Evolutionary conservation across 1,139 yeast genomes (phyloP), one percentile per base, ranked within the genome.

Genomic region (Arxiozyma heterogenica): DNA sequence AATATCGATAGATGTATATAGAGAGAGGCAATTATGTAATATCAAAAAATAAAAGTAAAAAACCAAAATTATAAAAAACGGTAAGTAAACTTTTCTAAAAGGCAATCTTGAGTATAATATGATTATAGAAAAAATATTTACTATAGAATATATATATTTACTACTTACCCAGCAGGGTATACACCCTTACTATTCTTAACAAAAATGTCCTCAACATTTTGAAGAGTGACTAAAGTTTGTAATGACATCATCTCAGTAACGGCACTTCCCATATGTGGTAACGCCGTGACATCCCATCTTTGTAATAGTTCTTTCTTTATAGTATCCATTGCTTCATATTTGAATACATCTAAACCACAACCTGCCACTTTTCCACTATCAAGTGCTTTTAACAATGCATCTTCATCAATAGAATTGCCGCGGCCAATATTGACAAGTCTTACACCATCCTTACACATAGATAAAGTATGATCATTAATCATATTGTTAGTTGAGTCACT

Each of bases 321-420:
- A 17, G 49, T 47, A 0, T 57, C 53, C 3, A 54, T 53, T 3
- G 91, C 91, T 68, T 89, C 96, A 44, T 78, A 68, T 61, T 82
- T 86, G 69, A 75, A 87, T 5, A 89, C 96, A 64, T 89, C 96
- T 48, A 88, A 72, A 0, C 96, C 97, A 18, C 84, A 93, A 64
- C 84, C 80, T 23, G 77, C 69, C 3, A 90, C 76, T 56, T 84
- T 82, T 1, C 94, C 95, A 4, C 75, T 65, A 58, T 82, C 76
- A 56, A 90, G 74, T 0, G 89, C 95, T 11, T 73, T 75, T 1
- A 87, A 79, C 51, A 90, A 73, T 1, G 84, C 95, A 22, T 76
- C 75, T 63, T 87, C 95, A 63, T 89, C 85, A 55, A 90, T 75
- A 38, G 88, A 80, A 5, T 77, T 67, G 0, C 95, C 96, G 60